Evolutionary conservation across 2,329 filamentous ascomycete genomes (phyloP).

Genomic region (Epichloe hybrida): DNA sequence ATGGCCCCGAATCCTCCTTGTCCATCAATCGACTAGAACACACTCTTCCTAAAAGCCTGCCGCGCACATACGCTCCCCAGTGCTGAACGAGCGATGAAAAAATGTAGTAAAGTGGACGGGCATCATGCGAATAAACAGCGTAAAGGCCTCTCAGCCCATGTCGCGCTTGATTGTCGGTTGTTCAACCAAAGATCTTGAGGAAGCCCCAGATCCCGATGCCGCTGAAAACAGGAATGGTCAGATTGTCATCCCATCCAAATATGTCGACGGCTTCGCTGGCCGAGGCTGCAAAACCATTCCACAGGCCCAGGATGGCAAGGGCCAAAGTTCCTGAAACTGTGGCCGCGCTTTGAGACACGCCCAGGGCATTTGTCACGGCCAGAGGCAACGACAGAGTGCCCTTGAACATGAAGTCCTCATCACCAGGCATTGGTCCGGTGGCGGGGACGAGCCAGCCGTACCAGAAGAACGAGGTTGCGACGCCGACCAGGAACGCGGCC

Average conservation of each 20-base stretch:
- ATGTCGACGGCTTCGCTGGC: conserved; percentile 83
- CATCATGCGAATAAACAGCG: too few relatives aligned
- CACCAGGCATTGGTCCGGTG: conserved; percentile 52
- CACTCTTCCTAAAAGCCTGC: neutral
- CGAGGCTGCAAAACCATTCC: conserved; percentile 79
- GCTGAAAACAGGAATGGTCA: conserved; percentile 89
- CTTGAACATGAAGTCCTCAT: conserved; percentile 64
- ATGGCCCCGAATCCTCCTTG: too few relatives aligned
- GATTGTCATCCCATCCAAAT: conserved; percentile 92
- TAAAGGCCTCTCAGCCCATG: neutral
- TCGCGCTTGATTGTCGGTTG: neutral
- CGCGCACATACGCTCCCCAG: neutral
- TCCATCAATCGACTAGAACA: neutral
- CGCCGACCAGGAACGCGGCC: conserved; percentile 71
- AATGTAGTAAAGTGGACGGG: neutral
- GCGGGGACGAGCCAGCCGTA: conserved; percentile 74
- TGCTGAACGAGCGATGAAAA: neutral
- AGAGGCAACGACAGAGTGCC: conserved; percentile 60
- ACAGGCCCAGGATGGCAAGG: conserved; percentile 66
- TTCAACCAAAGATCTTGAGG: conserved; percentile 66
- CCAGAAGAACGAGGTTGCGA: conserved; percentile 71
- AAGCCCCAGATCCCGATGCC: conserved; percentile 85
- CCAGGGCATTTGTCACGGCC: conserved; percentile 43
- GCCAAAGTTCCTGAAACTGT: conserved; percentile 59
- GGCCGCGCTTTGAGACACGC: conserved; percentile 42